Conservation (phyloP, 768 basidiomycete genomes). For the Lepiota brunneoincarnata region DNA sequence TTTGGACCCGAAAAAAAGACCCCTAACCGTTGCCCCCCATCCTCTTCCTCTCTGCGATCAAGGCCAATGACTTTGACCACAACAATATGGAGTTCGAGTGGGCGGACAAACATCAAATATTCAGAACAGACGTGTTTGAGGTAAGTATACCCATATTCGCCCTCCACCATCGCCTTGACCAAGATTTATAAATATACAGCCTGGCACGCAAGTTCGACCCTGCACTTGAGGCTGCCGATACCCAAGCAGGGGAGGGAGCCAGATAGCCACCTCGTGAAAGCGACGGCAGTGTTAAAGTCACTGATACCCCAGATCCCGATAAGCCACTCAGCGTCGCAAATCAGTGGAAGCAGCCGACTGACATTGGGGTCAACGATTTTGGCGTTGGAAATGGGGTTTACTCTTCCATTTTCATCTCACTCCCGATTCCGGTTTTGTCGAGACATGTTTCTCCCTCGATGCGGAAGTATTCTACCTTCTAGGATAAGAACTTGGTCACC, state of each 20-base stretch:
- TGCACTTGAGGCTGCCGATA: not conserved
- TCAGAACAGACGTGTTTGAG: not conserved
- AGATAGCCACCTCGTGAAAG: not conserved
- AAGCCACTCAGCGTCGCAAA: conserved; percentile 2
- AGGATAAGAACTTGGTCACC: too few species aligned
- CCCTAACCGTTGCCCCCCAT: too few species aligned
- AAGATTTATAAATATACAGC: not conserved
- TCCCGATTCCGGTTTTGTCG: too few species aligned
- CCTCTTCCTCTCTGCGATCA: too few species aligned
- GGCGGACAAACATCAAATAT: not conserved
- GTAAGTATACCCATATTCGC: not conserved
- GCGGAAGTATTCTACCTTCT: too few species aligned
- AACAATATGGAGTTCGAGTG: not conserved
- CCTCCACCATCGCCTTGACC: too few species aligned
- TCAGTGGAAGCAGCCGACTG: not conserved
- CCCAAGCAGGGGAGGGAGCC: not conserved
- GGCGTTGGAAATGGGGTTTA: too few species aligned
- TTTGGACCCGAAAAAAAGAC: too few species aligned
- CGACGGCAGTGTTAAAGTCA: not conserved
- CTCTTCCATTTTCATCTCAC: too few species aligned
- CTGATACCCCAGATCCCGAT: not conserved
- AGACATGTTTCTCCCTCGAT: too few species aligned
- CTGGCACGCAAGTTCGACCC: not conserved
- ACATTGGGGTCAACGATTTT: too few species aligned
- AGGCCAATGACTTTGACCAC: not conserved